Evolutionary conservation across 768 basidiomycete species (phyloP), one percentile per base, ranked within the genome.

Genomic region (Suillus fuscotomentosus): DNA sequence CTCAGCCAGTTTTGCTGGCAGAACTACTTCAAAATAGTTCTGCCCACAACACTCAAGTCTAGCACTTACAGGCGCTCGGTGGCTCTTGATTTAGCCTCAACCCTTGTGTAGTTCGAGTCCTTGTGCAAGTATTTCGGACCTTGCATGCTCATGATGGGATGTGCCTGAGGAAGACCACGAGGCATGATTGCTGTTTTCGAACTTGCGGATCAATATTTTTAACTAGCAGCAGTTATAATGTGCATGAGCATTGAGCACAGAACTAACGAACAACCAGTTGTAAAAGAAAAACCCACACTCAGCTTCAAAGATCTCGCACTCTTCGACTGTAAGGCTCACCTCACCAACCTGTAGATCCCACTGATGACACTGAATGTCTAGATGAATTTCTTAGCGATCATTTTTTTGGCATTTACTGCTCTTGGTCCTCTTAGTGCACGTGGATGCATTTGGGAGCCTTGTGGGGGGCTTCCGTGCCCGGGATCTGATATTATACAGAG

Each of bases 371-470:
- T 15, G 38, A 57, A 9, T 34, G 8, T 39, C 15, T 24, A 59
- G 39, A 59, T 27, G 39, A 59, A 41, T 27, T 1, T 59, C 24
- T 41, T 17, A 5, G 17, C n/a, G 3, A 27, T 27, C 15, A 41
- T 24, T 41, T 39, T 24, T 22, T 15, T 41, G 1, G 24, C 17
- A 42, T 20, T 59, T 0, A 27, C 17, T 17, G 57, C 24, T 27
- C 15, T 41, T 6, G 39, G 57, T 42, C 41, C 39, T 42, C 39
- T 59, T 7, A 8, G 24, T 27, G 24, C 24, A 17, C 24, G 39
- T 13, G 13, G 59, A 60, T 69, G 57, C 39, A 20, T 62, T 43
- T 66, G 64, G 63, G 13, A 15, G 13, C 39, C 34, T 20, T 66
- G 63, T 22, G 63, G 67, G 17, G 8, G 31, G 11, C 42, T n/a